These are phyloP conservation scores for Sparassis latifolia DNA, from an alignment of 1,284 basidiomycete genomes.

Conservation along the genomic window DNA sequence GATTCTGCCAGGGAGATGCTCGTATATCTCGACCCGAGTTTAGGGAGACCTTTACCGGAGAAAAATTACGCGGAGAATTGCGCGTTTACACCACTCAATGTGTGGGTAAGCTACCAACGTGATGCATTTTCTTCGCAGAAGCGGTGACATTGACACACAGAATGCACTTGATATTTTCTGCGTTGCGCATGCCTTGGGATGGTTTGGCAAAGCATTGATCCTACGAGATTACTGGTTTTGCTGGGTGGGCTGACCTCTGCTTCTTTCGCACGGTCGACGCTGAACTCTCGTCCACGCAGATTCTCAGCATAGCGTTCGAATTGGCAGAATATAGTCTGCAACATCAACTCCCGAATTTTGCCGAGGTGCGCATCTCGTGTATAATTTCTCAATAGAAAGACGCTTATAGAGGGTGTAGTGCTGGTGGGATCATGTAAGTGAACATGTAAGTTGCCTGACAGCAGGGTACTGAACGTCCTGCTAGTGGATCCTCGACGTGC, in stretches of 20 bases:
- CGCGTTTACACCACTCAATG: constrained; percentile 49
- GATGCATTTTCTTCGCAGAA: constrained; percentile 4
- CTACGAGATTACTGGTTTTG: constrained; percentile 87
- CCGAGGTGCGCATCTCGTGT: constrained; percentile 48
- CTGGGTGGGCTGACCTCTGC: constrained; percentile 46
- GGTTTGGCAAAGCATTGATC: constrained; percentile 85
- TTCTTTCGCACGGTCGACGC: not conserved
- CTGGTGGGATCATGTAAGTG: constrained; percentile 83
- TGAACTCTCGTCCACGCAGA: constrained; percentile 35
- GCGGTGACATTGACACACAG: constrained; percentile 40
- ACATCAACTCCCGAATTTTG: constrained; percentile 79
- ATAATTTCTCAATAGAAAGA: not conserved
- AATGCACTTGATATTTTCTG: constrained; percentile 80
- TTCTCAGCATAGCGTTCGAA: constrained; percentile 79
- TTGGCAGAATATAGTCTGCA: constrained; percentile 80
- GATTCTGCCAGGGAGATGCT: constrained; percentile 73
- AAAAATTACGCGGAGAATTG: constrained; percentile 82
- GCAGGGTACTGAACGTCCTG: constrained; percentile 2
- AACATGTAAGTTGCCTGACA: not conserved
- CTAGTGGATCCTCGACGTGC: constrained; percentile 80
- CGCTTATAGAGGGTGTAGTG: constrained; percentile 37
- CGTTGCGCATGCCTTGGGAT: constrained; percentile 73
- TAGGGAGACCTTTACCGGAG: constrained; percentile 72
- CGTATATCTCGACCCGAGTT: constrained; percentile 62
- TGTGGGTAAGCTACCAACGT: constrained; percentile 49